phyloP scores from a whole-genome alignment of 352 stramenopile genomes.

The Globisporangium nagaii region DNA sequence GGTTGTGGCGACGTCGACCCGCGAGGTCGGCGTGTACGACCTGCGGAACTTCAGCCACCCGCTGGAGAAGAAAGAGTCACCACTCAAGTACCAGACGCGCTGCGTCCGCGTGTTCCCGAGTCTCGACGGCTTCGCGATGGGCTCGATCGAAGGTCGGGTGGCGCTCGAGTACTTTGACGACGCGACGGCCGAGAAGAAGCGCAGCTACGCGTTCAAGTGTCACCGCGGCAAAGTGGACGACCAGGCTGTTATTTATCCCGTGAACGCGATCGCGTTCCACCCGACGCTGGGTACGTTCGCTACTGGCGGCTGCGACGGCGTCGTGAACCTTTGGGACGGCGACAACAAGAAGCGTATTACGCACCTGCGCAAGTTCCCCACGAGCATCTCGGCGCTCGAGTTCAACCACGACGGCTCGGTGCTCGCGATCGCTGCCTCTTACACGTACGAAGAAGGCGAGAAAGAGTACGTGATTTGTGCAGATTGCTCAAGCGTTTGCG shows the following conservation, averaged over 20 bases:
- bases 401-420: conserved; percentile 92
- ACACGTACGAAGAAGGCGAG: conserved; percentile 97
- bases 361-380: conserved; percentile 78
- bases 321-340: conserved; percentile 92
- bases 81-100: conserved; percentile 90
- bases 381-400: conserved; percentile 89
- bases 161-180: conserved; percentile 94
- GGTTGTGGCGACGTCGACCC: conserved; percentile 47
- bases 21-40: conserved; percentile 74
- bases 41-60: conserved; percentile 67
- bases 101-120: conserved; percentile 77
- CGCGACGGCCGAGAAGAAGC: conserved; percentile 30
- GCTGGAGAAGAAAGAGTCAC: conserved; percentile 64
- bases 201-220: conserved; percentile 98
- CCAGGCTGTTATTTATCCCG: conserved; percentile 89
- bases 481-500: too few species aligned
- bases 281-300: conserved; percentile 92
- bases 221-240: conserved; percentile 88
- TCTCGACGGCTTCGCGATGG: conserved; percentile 85
- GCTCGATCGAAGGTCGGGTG: conserved; percentile 95
- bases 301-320: conserved; percentile 93
- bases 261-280: conserved; percentile 97
- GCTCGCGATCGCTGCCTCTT: conserved; percentile 93
- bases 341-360: conserved; percentile 94
- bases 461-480: conserved; percentile 78